Evolutionary conservation across 768 basidiomycete species (phyloP).

Genomic region (Tephrocybe sp.): DNA sequence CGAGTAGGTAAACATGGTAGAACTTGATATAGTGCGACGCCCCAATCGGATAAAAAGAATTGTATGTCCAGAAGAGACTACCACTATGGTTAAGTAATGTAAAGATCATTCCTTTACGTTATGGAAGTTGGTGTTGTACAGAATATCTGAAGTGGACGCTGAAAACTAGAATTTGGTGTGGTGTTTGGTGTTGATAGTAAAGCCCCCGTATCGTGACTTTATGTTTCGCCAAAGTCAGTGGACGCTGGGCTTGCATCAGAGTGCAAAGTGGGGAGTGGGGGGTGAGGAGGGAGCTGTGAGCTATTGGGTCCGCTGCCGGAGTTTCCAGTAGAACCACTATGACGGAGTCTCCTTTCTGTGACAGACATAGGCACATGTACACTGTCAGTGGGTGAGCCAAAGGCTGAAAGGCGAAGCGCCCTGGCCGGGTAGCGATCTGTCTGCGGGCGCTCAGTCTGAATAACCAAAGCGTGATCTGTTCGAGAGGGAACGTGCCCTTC

Average conservation of each 20-base stretch:
- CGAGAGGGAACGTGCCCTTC: slow-evolving; percentile 16
- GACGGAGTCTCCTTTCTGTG: slow-evolving; percentile 52
- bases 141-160: too few relatives aligned
- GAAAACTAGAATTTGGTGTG: too few relatives aligned
- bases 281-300: slow-evolving; percentile 39
- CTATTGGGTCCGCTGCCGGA: slow-evolving; percentile 17
- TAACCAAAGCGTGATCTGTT: slow-evolving; percentile 28
- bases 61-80: too few relatives aligned
- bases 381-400: slow-evolving; percentile 56
- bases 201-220: too few relatives aligned
- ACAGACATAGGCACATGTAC: slow-evolving; percentile 55
- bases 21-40: too few relatives aligned
- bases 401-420: slow-evolving; percentile 30
- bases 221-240: neutral
- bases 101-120: too few relatives aligned
- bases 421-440: slow-evolving; percentile 29
- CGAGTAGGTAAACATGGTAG: too few relatives aligned
- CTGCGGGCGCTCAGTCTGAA: slow-evolving; percentile 50
- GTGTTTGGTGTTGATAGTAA: too few relatives aligned
- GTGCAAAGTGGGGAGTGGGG: slow-evolving; percentile 31
- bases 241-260: neutral
- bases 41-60: too few relatives aligned
- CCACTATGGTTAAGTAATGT: too few relatives aligned
- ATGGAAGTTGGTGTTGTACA: too few relatives aligned
- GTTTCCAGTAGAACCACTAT: slow-evolving; percentile 35